Conservation (phyloP, 768 basidiomycete genomes). For the Russula abietina region DNA sequence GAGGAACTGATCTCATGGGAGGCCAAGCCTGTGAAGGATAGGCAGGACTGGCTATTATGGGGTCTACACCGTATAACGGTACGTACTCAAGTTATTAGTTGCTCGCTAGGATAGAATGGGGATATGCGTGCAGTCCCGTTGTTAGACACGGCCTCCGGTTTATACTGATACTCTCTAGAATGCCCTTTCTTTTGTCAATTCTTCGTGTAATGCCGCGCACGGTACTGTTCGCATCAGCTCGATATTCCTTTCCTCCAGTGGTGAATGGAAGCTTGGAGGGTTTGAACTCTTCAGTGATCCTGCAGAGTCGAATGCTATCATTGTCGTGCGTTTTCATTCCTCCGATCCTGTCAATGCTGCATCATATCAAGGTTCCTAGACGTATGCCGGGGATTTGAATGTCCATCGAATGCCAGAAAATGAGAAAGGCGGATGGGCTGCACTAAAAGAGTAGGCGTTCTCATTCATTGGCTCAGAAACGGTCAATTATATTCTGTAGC, state of each 20-base stretch:
- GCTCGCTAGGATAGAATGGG: background rate
- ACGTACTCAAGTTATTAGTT: constrained; percentile 30
- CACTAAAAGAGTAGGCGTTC: constrained; percentile 67
- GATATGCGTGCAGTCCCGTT: background rate
- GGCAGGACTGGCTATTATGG: constrained; percentile 90
- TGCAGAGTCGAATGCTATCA: constrained; percentile 68
- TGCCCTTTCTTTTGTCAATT: constrained; percentile 86
- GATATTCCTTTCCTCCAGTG: constrained; percentile 85
- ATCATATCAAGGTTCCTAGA: constrained; percentile 40
- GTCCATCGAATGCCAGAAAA: constrained; percentile 77
- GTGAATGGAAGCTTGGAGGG: constrained; percentile 96
- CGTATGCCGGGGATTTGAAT: constrained; percentile 57
- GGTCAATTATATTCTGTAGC: constrained; percentile 38
- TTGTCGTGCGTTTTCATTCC: constrained; percentile 59
- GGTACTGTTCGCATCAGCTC: constrained; percentile 70
- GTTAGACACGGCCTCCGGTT: background rate
- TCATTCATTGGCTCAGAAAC: constrained; percentile 4
- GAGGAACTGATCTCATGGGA: constrained; percentile 56
- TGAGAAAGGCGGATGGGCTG: constrained; percentile 78
- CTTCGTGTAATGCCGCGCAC: constrained; percentile 74
- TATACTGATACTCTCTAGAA: constrained; percentile 43
- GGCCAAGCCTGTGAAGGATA: constrained; percentile 53
- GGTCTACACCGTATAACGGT: constrained; percentile 88
- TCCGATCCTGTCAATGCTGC: constrained; percentile 10
- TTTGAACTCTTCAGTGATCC: constrained; percentile 85